Conservation (phyloP, 306 rosid genomes). For the Fagus sylvatica region DNA sequence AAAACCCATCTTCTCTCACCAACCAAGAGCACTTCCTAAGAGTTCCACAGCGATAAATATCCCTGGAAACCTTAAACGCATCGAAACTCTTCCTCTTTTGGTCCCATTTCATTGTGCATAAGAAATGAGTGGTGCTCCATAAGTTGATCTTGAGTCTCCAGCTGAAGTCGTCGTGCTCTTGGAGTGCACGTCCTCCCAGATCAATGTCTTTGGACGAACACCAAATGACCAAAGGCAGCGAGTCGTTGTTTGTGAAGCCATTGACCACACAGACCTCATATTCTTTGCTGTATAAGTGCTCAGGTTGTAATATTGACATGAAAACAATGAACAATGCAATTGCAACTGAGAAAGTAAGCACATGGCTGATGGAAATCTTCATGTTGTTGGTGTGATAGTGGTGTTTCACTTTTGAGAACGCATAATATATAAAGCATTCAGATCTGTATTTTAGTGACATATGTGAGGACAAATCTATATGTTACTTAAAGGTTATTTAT, state of each 20-base stretch:
- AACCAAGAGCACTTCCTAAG: slow-evolving; percentile 61
- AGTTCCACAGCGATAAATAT: slow-evolving; percentile 50
- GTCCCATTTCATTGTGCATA: slow-evolving; percentile 86
- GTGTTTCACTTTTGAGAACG: no score
- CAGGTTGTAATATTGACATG: slow-evolving; percentile 29
- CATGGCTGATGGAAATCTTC: slow-evolving; percentile 19
- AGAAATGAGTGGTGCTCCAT: slow-evolving; percentile 54
- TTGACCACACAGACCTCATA: slow-evolving; percentile 65
- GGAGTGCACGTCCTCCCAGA: slow-evolving; percentile 81
- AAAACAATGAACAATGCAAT: slow-evolving; percentile 31
- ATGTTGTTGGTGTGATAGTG: neutral
- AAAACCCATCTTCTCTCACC: slow-evolving; percentile 75
- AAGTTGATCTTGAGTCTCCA: slow-evolving; percentile 54
- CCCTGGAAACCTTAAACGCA: slow-evolving; percentile 74
- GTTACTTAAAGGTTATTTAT: no score
- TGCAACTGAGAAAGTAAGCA: slow-evolving; percentile 25
- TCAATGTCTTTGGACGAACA: slow-evolving; percentile 61
- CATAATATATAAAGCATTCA: no score
- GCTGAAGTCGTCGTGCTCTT: slow-evolving; percentile 78
- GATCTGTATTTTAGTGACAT: no score
- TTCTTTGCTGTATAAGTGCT: slow-evolving; percentile 35
- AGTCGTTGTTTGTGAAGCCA: slow-evolving; percentile 72
- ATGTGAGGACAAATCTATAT: no score
- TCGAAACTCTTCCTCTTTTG: slow-evolving; percentile 58
- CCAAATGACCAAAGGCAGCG: slow-evolving; percentile 82